Conservation (phyloP, 176 grass and related monocot genomes). For the Otatea glauca region DNA sequence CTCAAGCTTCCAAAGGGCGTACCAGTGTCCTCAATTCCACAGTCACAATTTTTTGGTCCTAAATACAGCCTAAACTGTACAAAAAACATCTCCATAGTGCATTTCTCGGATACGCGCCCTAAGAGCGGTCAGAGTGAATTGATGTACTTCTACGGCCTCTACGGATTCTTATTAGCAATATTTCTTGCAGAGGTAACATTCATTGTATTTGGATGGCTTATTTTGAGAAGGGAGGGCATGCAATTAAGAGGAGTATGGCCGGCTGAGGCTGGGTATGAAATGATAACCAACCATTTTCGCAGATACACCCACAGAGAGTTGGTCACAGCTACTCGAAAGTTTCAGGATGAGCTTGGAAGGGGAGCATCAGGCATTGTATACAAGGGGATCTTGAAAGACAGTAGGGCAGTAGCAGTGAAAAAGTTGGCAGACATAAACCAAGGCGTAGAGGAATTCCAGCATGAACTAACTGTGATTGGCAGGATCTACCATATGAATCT, state of each 20-base stretch:
- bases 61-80: conserved; percentile 32
- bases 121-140: background rate
- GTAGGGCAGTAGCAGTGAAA: conserved; percentile 33
- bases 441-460: background rate
- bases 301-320: conserved; percentile 42
- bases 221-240: conserved; percentile 26
- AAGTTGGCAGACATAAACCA: background rate
- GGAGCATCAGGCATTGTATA: conserved; percentile 41
- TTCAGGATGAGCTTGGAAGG: conserved; percentile 36
- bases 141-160: conserved; percentile 23
- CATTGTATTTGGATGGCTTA: conserved; percentile 27
- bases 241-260: conserved; percentile 35
- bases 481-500: too few relatives aligned
- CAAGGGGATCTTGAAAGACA: conserved; percentile 38
- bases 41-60: conserved; percentile 40
- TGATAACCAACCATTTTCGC: conserved; percentile 45
- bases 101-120: background rate
- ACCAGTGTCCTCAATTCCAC: conserved; percentile 27
- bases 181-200: conserved; percentile 39
- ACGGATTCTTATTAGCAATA: conserved; percentile 44
- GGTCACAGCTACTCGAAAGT: conserved; percentile 24
- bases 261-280: conserved; percentile 42
- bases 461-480: background rate
- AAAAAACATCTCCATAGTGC: too few relatives aligned
- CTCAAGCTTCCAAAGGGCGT: conserved; percentile 38